These are phyloP conservation scores for Paecilomyces sp. DNA, from an alignment of 2,329 filamentous ascomycete genomes.

Conservation along the genomic window DNA sequence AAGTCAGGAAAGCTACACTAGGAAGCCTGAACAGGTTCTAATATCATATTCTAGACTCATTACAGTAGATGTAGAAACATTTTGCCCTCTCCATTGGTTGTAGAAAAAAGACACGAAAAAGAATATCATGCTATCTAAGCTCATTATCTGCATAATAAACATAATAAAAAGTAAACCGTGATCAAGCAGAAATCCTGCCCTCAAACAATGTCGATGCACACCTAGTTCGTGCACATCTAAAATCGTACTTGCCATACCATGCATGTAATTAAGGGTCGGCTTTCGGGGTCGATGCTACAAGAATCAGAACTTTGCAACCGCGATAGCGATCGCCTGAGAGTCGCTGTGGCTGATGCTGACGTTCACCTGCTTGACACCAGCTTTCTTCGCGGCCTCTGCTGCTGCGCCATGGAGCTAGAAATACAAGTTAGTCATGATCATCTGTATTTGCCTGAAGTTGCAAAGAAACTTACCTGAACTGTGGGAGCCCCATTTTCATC, in stretches of 20 bases:
- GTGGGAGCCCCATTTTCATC: constrained; percentile 75
- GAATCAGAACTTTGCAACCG: constrained; percentile 66
- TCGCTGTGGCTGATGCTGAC: constrained; percentile 97
- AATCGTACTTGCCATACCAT: not conserved
- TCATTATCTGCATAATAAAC: not conserved
- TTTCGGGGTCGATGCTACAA: not conserved
- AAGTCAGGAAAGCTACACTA: not conserved
- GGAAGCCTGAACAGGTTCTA: not conserved
- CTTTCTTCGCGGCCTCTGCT: constrained; percentile 72
- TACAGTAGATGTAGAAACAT: not conserved
- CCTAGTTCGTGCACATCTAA: not conserved
- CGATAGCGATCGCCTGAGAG: constrained; percentile 87
- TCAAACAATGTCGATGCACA: not conserved
- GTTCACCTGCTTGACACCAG: constrained; percentile 78
- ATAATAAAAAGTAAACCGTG: not conserved
- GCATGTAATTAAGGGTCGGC: not conserved
- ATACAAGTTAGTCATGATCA: constrained; percentile 29
- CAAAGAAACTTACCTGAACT: constrained; percentile 64
- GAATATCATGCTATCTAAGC: not conserved
- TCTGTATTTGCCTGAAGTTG: constrained; percentile 2
- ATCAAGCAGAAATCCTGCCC: not conserved
- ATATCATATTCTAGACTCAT: not conserved
- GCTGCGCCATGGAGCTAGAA: constrained; percentile 77
- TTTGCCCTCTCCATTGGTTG: not conserved
- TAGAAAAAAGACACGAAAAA: not conserved